phyloP scores from a whole-genome alignment of 306 rosid species.

The Trifolium fragiferum region DNA sequence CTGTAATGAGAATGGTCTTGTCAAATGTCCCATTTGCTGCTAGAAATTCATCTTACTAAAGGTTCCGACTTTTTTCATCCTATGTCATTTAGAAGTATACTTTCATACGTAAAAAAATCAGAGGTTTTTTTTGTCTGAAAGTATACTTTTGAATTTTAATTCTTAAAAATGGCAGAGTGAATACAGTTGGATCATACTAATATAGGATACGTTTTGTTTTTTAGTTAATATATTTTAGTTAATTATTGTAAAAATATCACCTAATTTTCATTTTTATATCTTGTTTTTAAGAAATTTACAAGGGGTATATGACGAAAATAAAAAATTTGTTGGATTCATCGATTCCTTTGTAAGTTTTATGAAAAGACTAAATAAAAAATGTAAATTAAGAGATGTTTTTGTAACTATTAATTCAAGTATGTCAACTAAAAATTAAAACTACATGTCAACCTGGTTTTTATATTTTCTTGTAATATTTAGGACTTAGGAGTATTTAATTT shows the following conservation, averaged over 20 bases:
- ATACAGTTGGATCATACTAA: neutral
- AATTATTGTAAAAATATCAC: neutral
- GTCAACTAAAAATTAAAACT: conserved; percentile 2
- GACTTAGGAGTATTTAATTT: conserved; percentile 29
- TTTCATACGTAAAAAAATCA: neutral
- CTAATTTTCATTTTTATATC: neutral
- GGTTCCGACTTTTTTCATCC: neutral
- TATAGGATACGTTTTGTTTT: neutral
- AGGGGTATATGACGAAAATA: neutral
- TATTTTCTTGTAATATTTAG: conserved; percentile 18
- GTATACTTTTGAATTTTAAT: neutral
- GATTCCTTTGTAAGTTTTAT: neutral
- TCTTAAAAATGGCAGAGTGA: too few relatives aligned
- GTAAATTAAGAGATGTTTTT: neutral
- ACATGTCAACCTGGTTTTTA: conserved; percentile 9
- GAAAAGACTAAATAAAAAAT: neutral
- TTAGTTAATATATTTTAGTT: neutral
- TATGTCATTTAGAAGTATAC: neutral
- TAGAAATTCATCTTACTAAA: conserved; percentile 32
- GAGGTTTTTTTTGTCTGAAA: too few relatives aligned
- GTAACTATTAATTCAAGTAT: neutral
- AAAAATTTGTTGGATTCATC: neutral
- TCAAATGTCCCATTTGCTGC: conserved; percentile 77
- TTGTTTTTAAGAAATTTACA: conserved; percentile 9
- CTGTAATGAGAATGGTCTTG: conserved; percentile 92